Percentiles rank a stretch among this genome's conserved stretches.
These are phyloP conservation scores for Cutaneotrichosporon sp. DNA, from an alignment of 1,284 basidiomycete genomes.

Conservation along the genomic window DNA sequence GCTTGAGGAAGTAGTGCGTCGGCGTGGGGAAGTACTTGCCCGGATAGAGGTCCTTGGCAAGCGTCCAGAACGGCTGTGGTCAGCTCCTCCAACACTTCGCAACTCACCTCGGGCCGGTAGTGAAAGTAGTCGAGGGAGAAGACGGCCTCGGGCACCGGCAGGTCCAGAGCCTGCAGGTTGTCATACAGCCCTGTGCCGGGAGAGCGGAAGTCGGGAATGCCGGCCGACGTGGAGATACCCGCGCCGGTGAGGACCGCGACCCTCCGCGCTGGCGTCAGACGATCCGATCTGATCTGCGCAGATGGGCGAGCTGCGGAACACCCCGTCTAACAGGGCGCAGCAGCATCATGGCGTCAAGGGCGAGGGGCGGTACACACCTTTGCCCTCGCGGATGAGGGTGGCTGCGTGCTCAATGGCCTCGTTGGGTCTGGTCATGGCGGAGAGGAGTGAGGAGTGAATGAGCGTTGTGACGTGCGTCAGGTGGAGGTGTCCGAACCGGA, in stretches of 20 bases:
- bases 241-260: conserved; percentile 59
- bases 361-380: no score
- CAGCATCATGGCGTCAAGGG: no score
- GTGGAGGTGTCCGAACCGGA: neutral
- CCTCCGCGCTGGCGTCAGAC: conserved; percentile 46
- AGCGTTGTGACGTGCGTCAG: neutral
- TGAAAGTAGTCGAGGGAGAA: conserved; percentile 58
- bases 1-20: conserved; percentile 82
- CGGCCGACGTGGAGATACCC: conserved; percentile 58
- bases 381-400: conserved; percentile 46
- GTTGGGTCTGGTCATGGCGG: conserved; percentile 1
- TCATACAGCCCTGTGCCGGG: conserved; percentile 60
- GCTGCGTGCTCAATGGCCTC: conserved; percentile 42
- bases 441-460: neutral
- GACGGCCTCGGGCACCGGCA: conserved; percentile 61
- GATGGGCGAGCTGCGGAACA: no score
- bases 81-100: neutral
- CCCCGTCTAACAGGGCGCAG: no score
- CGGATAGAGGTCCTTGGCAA: conserved; percentile 86
- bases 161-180: conserved; percentile 58
- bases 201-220: conserved; percentile 55
- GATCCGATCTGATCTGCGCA: no score
- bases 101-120: conserved; percentile 40
- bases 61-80: conserved; percentile 67
- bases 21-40: conserved; percentile 65